Conservation (phyloP, 768 basidiomycete species). For the Thelephora aurantiotincta region DNA sequence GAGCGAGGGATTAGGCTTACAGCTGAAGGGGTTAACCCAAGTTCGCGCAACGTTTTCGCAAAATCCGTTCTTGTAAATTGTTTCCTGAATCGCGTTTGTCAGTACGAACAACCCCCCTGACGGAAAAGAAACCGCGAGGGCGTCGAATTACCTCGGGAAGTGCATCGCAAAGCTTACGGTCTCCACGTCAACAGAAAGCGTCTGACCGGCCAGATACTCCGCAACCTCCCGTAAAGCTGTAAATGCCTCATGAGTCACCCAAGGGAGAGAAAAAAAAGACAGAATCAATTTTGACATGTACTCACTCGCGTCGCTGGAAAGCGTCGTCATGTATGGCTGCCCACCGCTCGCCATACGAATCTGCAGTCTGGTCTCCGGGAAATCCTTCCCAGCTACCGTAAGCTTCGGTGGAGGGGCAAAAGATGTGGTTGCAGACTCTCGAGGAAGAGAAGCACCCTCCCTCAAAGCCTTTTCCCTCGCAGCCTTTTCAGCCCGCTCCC, state of each 20-base stretch:
- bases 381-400: slow-evolving; percentile 49
- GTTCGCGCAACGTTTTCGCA: slow-evolving; percentile 63
- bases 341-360: slow-evolving; percentile 77
- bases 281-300: slow-evolving; percentile 5
- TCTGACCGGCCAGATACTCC: slow-evolving; percentile 74
- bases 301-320: slow-evolving; percentile 70
- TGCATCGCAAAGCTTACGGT: slow-evolving; percentile 66
- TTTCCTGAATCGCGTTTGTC: slow-evolving; percentile 38
- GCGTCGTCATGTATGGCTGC: slow-evolving; percentile 64
- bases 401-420: slow-evolving; percentile 21
- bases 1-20: no score
- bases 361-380: slow-evolving; percentile 79
- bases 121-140: no score
- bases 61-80: slow-evolving; percentile 61
- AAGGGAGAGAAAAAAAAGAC: no score
- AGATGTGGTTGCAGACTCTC: slow-evolving; percentile 19
- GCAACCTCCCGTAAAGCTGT: slow-evolving; percentile 76
- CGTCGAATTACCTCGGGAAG: slow-evolving; percentile 66
- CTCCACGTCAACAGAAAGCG: slow-evolving; percentile 53
- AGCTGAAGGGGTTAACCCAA: slow-evolving; percentile 86
- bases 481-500: slow-evolving; percentile 72
- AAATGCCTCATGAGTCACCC: neutral
- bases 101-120: neutral
- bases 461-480: slow-evolving; percentile 87
- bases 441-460: slow-evolving; percentile 39